Evolutionary conservation across 768 basidiomycete genomes (phyloP), one percentile per base, ranked within the genome.

Genomic region (Lentinula aciculospora): DNA sequence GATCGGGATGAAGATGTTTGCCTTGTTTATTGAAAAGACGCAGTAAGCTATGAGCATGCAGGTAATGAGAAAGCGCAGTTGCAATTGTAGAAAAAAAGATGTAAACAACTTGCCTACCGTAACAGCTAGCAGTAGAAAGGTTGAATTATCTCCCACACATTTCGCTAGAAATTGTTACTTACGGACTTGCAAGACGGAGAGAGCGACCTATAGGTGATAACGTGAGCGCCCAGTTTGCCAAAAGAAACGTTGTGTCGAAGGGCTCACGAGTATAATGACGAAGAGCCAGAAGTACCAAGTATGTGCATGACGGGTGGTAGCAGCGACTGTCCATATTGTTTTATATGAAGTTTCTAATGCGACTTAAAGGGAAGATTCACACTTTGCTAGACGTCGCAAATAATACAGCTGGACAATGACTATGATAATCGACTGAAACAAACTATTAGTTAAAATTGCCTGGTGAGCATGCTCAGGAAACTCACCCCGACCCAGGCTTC

Each of bases 201-300:
- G 60, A n/a, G 12, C 23, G 25, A 58, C 47, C 60, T 61, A 32
- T 36, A 28, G 25, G 12, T 10, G 21, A 7, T n/a, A 36, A 17
- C n/a, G 13, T 31, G 23, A 23, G 3, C 15, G 19, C 21, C 21
- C 21, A 8, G 8, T 19, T 17, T 21, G 19, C 28, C 13, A 12
- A n/a, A 17, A 6, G 15, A 39, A 12, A 31, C 13, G 1, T 9
- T 6, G 13, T 21, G 6, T n/a, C n/a, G 17, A 9, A 25, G 19
- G 25, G 25, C 60, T 56, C 27, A 61, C 60, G 13, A 61, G 53
- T 31, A 49, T 21, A 2, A 32, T 37, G 25, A 61, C 37, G 15
- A 56, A 19, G 21, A 61, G 37, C 60, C 60, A 58, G 31, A 58
- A 49, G 47, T 58, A 61, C 60, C 60, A 61, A 19, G 53, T 61